phyloP scores from a whole-genome alignment of 495 filamentous ascomycete species.

The Gamarada debralockiae region DNA sequence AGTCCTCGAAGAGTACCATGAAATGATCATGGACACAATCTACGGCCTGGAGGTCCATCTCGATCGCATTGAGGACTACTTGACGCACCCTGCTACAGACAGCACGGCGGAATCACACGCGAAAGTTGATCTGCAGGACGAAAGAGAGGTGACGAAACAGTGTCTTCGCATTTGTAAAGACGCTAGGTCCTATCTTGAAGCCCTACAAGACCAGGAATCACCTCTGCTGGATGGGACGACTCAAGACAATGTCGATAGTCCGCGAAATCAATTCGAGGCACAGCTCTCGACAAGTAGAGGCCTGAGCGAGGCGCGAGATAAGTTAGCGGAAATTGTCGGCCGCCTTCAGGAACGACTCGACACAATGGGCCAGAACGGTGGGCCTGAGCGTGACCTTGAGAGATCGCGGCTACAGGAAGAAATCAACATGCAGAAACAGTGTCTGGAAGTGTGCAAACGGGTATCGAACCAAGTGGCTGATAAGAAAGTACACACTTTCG shows the following conservation, averaged over 20 bases:
- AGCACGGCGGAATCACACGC: slow-evolving; percentile 6
- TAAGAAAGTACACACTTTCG: slow-evolving; percentile 30
- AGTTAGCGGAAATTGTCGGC: slow-evolving; percentile 23
- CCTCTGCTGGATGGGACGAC: slow-evolving; percentile 13
- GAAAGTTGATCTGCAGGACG: slow-evolving; percentile 21
- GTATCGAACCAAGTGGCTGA: slow-evolving; percentile 26
- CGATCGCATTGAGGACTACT: slow-evolving; percentile 19
- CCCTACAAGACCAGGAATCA: slow-evolving; percentile 19
- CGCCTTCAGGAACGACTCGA: slow-evolving; percentile 27
- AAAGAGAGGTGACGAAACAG: slow-evolving; percentile 21
- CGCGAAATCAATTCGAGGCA: slow-evolving; percentile 18
- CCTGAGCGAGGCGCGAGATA: slow-evolving; percentile 25
- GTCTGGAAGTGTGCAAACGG: slow-evolving; percentile 34
- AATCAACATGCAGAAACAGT: slow-evolving; percentile 28
- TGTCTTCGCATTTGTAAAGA: slow-evolving; percentile 22
- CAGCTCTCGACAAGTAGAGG: slow-evolving; percentile 19
- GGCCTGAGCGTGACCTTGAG: slow-evolving; percentile 20
- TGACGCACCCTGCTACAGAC: slow-evolving; percentile 12
- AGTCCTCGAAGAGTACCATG: slow-evolving; percentile 19
- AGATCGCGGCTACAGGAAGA: slow-evolving; percentile 28
- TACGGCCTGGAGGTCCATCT: slow-evolving; percentile 19
- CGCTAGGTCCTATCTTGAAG: slow-evolving; percentile 17
- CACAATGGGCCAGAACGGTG: slow-evolving; percentile 19
- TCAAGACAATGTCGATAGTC: slow-evolving; percentile 8
- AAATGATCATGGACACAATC: slow-evolving; percentile 21